Evolutionary conservation across 305 asterid species (phyloP), one percentile per base, ranked within the genome.

Genomic region (Lippia alba): DNA sequence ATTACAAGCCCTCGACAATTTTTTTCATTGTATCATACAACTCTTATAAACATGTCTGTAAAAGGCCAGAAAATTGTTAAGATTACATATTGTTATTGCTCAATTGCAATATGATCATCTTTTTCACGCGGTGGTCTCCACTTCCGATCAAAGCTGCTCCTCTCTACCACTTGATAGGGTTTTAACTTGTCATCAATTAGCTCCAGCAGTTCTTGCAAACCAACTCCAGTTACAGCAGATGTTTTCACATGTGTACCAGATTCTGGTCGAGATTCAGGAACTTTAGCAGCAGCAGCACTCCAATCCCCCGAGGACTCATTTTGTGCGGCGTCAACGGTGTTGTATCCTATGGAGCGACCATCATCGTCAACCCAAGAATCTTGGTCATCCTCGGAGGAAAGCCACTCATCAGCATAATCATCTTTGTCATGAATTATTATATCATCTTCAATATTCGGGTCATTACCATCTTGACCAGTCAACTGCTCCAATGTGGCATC

Each of bases 41-140:
- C 59, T 3, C 2, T 6, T 19, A 19, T 9, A 14, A 50, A 15
- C 19, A 50, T 50, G 56, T 15, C 56, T 0, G 24, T 3, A n/a
- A n/a, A n/a, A 8, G 32, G 16, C 24, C 5, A 8, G n/a, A 36
- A 18, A 57, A 4, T 40, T 18, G 24, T 56, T 58, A 41, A 71
- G 24, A 20, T 66, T 45, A 18, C 15, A 40, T 44, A 41, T 11
- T 68, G 54, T 79, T 84, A 85, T 60, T 72, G 85, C 67, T 74
- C 81, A 74, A 70, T 71, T 55, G 91, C 87, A 55, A 78, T 33
- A 41, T 76, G 75, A 12, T 53, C 62, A 61, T 88, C 92, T 67
- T 86, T 88, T 51, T 64, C 16, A 41, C 84, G 84, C 0, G 94
- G 89, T 0, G 97, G 97, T 82, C 98, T 82, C 99, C 99, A 94